phyloP scores from a whole-genome alignment of 805 yeast species.

The Kockiozyma suomiensis region DNA sequence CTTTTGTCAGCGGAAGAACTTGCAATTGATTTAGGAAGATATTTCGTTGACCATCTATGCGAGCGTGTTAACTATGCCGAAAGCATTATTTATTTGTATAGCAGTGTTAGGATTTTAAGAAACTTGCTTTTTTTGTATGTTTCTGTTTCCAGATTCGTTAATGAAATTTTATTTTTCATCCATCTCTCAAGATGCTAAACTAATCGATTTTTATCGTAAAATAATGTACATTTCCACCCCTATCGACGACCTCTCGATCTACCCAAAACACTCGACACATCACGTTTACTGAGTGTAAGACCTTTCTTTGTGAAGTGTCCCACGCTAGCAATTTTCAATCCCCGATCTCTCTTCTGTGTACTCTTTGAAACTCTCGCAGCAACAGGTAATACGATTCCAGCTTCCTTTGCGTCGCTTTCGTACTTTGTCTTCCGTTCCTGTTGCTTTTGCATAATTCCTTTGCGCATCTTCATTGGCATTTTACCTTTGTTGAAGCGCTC shows the following conservation, averaged over 20 bases:
- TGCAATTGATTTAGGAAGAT: too few species aligned
- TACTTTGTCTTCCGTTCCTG: conserved; percentile 54
- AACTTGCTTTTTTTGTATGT: background rate
- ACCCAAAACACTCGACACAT: conserved; percentile 51
- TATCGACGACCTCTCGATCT: background rate
- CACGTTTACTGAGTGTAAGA: conserved; percentile 65
- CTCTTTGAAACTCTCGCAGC: conserved; percentile 42
- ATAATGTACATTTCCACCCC: too few species aligned
- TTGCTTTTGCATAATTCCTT: conserved; percentile 72
- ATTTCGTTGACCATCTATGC: too few species aligned
- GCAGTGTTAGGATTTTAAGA: background rate
- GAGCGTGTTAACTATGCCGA: too few species aligned
- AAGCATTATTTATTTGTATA: conserved; percentile 2
- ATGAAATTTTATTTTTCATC: background rate
- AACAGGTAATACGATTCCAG: conserved; percentile 83
- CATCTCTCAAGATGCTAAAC: background rate
- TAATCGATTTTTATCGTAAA: too few species aligned
- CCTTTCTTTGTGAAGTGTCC: conserved; percentile 84
- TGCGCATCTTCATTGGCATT: conserved; percentile 87
- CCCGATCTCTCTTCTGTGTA: conserved; percentile 60
- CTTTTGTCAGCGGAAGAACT: background rate
- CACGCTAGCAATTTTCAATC: conserved; percentile 72
- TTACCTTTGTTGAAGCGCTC: conserved; percentile 50
- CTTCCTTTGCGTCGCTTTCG: conserved; percentile 81
- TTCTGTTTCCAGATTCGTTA: background rate